phyloP scores from a whole-genome alignment of 2,329 filamentous ascomycete species.

The Alternaria postmessia region DNA sequence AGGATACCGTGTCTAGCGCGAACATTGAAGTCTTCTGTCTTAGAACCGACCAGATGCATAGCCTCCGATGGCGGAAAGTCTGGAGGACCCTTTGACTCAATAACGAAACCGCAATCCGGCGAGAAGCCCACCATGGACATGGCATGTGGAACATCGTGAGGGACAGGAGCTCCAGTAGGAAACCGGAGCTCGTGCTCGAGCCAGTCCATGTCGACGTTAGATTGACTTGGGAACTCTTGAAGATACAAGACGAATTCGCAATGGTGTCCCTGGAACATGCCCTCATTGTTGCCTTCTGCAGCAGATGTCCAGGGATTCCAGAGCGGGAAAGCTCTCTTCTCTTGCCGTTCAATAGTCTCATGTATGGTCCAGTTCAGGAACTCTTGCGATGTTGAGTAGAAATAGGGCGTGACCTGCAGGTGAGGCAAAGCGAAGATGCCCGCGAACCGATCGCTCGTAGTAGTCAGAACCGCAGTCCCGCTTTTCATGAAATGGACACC shows the following conservation, averaged over 20 bases:
- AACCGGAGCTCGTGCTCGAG: constrained; percentile 68
- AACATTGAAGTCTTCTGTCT: constrained; percentile 64
- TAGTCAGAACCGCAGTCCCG: constrained; percentile 81
- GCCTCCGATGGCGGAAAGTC: constrained; percentile 60
- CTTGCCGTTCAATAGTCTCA: constrained; percentile 71
- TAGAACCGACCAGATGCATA: constrained; percentile 64
- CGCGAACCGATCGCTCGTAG: constrained; percentile 86
- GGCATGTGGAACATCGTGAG: constrained; percentile 59
- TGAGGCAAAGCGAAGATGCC: constrained; percentile 91
- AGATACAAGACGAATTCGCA: constrained; percentile 92
- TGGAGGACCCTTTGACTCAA: constrained; percentile 68
- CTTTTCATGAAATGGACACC: constrained; percentile 87
- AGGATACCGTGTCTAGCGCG: constrained; percentile 63
- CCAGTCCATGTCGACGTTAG: constrained; percentile 53
- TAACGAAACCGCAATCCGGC: constrained; percentile 71
- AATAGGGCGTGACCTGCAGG: constrained; percentile 68
- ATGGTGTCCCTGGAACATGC: constrained; percentile 72
- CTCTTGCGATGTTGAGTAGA: constrained; percentile 57
- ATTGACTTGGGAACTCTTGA: constrained; percentile 63
- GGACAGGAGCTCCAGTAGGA: constrained; percentile 65
- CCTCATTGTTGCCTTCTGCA: constrained; percentile 63
- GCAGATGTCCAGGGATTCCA: constrained; percentile 80
- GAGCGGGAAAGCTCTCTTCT: constrained; percentile 61
- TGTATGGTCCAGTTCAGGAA: constrained; percentile 78
- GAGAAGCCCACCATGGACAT: constrained; percentile 71